These are phyloP conservation scores for Yamadazyma kanchanaburiensis DNA, from an alignment of 1,139 yeast species.

Conservation along the genomic window DNA sequence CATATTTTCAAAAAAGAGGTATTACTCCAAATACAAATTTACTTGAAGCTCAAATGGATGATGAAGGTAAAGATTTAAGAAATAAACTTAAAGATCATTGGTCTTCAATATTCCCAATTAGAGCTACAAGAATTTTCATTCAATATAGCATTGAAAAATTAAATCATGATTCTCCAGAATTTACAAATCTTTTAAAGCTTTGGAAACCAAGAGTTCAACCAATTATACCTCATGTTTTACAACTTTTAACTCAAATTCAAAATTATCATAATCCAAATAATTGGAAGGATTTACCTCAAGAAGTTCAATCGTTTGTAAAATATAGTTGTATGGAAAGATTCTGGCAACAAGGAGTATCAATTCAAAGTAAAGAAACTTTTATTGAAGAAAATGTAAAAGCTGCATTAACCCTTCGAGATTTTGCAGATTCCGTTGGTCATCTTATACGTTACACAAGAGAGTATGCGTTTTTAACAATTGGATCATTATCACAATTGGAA, in stretches of 20 bases:
- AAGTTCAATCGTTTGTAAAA: constrained; percentile 85
- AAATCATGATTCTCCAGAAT: constrained; percentile 73
- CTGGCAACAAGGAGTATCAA: constrained; percentile 98
- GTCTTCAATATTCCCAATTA: constrained; percentile 91
- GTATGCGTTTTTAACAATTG: constrained; percentile 86
- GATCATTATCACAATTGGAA: constrained; percentile 86
- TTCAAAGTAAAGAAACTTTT: constrained; percentile 90
- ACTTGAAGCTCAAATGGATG: constrained; percentile 81
- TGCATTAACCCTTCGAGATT: constrained; percentile 87
- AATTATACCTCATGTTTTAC: constrained; percentile 85
- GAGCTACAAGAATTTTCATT: constrained; percentile 92
- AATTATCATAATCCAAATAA: constrained; percentile 92
- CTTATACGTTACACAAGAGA: constrained; percentile 93
- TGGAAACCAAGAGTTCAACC: constrained; percentile 97
- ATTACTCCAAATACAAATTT: constrained; percentile 76
- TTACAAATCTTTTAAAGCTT: constrained; percentile 62
- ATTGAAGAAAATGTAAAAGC: constrained; percentile 94
- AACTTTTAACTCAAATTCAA: constrained; percentile 83
- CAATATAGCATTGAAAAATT: constrained; percentile 94
- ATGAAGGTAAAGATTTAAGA: constrained; percentile 75
- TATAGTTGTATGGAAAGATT: constrained; percentile 89
- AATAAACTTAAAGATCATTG: constrained; percentile 82
- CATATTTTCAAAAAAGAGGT: constrained; percentile 79
- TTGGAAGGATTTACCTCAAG: constrained; percentile 83
- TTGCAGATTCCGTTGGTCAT: constrained; percentile 98